A percentile compares a stretch with the other conserved stretches of the same genome.
phyloP scores from a whole-genome alignment of 257 asterid species.

The Solanum pennellii region DNA sequence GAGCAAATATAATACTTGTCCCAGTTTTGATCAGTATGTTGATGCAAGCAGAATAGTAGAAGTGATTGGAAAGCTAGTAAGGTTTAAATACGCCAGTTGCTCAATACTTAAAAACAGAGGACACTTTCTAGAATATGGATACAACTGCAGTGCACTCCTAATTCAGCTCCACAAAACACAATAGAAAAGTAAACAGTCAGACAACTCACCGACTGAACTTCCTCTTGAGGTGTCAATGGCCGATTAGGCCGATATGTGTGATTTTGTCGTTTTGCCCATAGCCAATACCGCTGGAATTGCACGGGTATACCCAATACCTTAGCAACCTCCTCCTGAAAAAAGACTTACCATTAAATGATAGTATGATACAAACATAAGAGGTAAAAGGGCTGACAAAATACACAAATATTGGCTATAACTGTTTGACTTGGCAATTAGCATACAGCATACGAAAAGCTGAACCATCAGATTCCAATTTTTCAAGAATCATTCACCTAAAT shows the following conservation, averaged over 20 bases:
- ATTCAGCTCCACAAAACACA: neutral
- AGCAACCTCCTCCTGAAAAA: slow-evolving; percentile 70
- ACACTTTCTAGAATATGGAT: neutral
- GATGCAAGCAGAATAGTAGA: neutral
- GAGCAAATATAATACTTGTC: neutral
- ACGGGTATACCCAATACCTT: slow-evolving; percentile 73
- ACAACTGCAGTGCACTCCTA: neutral
- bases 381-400: neutral
- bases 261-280: slow-evolving; percentile 89
- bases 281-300: slow-evolving; percentile 75
- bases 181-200: neutral
- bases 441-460: neutral
- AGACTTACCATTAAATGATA: neutral
- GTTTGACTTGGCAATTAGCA: neutral
- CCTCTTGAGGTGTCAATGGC: slow-evolving; percentile 62
- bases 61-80: neutral
- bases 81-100: neutral
- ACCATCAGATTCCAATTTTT: neutral
- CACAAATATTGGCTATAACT: neutral
- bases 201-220: slow-evolving; percentile 58
- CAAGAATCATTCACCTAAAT: neutral
- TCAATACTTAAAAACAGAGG: neutral
- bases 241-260: slow-evolving; percentile 88
- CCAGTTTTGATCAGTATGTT: neutral
- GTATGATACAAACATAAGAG: neutral